Base-by-base conservation (phyloP, 495 filamentous ascomycete genomes). In the Podospora pseudocomata region DNA sequence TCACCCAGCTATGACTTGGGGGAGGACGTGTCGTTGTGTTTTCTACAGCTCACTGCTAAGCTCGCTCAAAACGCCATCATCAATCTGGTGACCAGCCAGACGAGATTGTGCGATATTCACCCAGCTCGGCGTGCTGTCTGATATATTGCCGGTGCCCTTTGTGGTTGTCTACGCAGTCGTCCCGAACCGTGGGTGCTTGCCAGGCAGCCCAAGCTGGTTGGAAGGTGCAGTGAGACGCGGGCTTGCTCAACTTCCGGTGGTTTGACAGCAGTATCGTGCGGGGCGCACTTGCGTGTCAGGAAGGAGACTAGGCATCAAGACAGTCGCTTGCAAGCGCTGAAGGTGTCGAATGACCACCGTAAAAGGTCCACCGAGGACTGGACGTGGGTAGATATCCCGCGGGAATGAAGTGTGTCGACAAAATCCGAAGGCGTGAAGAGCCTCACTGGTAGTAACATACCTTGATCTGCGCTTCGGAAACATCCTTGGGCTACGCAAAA, bases 391-490 rank as follows among this genome's bases (percentile, higher is more conserved):
- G 71, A 76, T 77, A 79, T 66, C 77, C 77, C 77, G 81, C 75
- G 78, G 39, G 73, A 77, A 80, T 75, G 55, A 71, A 65, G 71
- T 66, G 77, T 78, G 79, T 82, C 84, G 84, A 85, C 77, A 71
- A 82, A 82, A 86, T 83, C 83, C 80, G 77, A 78, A 80, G 82
- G 82, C 81, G 66, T 73, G 69, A 77, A 68, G 69, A 77, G 80
- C 83, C 80, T 84, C 77, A 81, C 76, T 81, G 84, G 90, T 89
- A 91, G 97, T 88, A 92, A 98, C 95, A 93, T 99, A 99, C 95
- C 96, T 98, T 97, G 84, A 99, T 93, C 88, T 92, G 91, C 80
- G 77, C 82, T 84, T 97, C 95, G 83, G 86, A 90, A 80, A 99
- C 92, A 90, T 99, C 95, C 82, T 86, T 85, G 77, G 95, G 95